Base-by-base conservation (phyloP, 108 stramenopile species). In the Cyclostephanos tholiformis region DNA sequence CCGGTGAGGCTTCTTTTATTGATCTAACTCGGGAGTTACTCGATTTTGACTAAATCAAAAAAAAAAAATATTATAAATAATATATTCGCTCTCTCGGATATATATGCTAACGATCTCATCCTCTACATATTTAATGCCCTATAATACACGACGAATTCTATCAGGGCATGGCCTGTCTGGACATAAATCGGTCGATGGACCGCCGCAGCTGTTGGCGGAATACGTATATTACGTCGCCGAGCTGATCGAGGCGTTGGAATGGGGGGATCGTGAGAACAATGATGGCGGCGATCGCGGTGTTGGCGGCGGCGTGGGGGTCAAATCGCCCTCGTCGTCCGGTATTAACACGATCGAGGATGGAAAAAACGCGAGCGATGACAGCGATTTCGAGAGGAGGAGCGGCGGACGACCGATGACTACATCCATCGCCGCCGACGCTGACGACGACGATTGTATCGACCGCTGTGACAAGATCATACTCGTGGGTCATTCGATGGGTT, bases 401-500 rank as follows among this genome's bases (percentile, higher is more conserved):
- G 32, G 20, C 17, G 30, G 35, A 12, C 27, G 32, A 60, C 57
- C 11, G 30, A 32, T 2, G 32, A 60, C 30, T 0, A 30, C 3
- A 3, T 29, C 26, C 23, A n/a, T 4, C 5, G 43, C 12, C 19
- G 22, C 14, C 22, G 22, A 71, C 35, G 61, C n/a, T 19, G 14
- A 65, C 39, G 41, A 63, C 26, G 22, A 65, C 19, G 9, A 48
- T 5, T 7, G 49, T 41, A 48, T n/a, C 48, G n/a, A 62, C 57
- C 10, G 51, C 43, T 23, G 32, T 30, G 22, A 71, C 58, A 71
- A 73, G 36, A 66, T 90, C n/a, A 83, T 64, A 12, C 29, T 92
- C 6, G 73, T 92, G 2, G 91, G 91, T 13, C 91, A 92, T 71
- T 82, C 80, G 46, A 88, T 92, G 88, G 91, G 91, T 51, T 86